A percentile compares a stretch with the other conserved stretches of the same genome.
phyloP scores from a whole-genome alignment of 768 basidiomycete genomes.

The Lactarius hatsudake region DNA sequence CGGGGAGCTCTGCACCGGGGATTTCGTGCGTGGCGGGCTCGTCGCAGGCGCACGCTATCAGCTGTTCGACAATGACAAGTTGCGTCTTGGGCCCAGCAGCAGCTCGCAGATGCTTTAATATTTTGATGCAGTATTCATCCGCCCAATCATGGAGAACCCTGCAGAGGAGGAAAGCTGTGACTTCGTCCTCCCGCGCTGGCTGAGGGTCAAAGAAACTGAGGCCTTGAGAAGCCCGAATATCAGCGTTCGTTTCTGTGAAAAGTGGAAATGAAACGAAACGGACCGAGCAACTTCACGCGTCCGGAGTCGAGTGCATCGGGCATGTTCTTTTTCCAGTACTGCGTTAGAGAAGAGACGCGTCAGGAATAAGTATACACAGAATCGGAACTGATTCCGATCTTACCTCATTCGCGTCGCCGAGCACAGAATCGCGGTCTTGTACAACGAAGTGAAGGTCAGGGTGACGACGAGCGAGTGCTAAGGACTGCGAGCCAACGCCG shows the following conservation, averaged over 20 bases:
- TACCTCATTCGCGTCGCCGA: neutral
- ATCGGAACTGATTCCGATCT: neutral
- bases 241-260: neutral
- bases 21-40: neutral
- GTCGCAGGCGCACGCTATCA: too few species aligned
- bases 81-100: neutral
- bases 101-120: neutral
- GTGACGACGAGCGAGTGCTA: neutral
- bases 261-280: neutral
- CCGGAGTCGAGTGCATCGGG: neutral
- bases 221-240: neutral
- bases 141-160: neutral
- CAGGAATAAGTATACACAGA: neutral
- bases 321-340: slow-evolving; percentile 7
- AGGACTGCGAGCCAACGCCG: neutral
- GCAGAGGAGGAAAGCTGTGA: neutral
- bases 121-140: neutral
- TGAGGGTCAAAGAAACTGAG: neutral
- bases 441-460: neutral
- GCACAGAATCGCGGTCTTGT: neutral
- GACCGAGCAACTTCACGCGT: neutral
- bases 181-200: neutral
- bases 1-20: neutral
- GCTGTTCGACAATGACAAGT: too few species aligned
- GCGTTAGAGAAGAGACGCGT: neutral